Conservation (phyloP, 208 protist genomes). For the Novymonas esmeraldas region DNA sequence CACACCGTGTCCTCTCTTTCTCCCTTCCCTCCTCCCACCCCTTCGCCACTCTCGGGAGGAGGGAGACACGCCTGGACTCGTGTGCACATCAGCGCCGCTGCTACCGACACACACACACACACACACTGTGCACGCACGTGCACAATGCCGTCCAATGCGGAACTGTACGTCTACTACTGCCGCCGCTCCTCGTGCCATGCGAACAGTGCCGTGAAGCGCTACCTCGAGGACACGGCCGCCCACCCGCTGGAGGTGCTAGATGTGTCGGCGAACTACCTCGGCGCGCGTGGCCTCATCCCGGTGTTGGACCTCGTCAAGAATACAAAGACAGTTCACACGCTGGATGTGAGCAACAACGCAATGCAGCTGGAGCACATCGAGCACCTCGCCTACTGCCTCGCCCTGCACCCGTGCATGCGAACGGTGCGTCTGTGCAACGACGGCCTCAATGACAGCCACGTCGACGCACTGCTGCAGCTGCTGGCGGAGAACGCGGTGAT, state of each 20-base stretch:
- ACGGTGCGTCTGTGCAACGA: constrained; percentile 58
- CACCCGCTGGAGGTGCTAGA: constrained; percentile 56
- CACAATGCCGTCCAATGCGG: constrained; percentile 66
- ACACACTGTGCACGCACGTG: not conserved
- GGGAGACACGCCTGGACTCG: too few species aligned
- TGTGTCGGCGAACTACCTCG: constrained; percentile 83
- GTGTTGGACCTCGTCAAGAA: constrained; percentile 87
- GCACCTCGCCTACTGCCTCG: constrained; percentile 83
- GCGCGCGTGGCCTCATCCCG: constrained; percentile 76
- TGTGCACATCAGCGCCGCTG: too few species aligned
- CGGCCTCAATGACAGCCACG: constrained; percentile 63
- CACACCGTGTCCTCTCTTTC: too few species aligned
- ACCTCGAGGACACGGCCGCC: constrained; percentile 43
- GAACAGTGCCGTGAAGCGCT: constrained; percentile 67
- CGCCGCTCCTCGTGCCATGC: constrained; percentile 67
- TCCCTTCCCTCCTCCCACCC: too few species aligned
- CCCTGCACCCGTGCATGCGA: constrained; percentile 70
- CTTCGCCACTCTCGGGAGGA: too few species aligned
- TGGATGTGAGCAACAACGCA: constrained; percentile 80
- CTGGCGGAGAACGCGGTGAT: constrained; percentile 62
- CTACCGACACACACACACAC: constrained; percentile 3
- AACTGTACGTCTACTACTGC: constrained; percentile 88
- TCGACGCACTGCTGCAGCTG: constrained; percentile 67
- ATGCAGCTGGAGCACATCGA: constrained; percentile 72
- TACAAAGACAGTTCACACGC: constrained; percentile 59